Evolutionary conservation across 345 rosid genomes (phyloP).

Genomic region (Zanthoxylum bungeanum): DNA sequence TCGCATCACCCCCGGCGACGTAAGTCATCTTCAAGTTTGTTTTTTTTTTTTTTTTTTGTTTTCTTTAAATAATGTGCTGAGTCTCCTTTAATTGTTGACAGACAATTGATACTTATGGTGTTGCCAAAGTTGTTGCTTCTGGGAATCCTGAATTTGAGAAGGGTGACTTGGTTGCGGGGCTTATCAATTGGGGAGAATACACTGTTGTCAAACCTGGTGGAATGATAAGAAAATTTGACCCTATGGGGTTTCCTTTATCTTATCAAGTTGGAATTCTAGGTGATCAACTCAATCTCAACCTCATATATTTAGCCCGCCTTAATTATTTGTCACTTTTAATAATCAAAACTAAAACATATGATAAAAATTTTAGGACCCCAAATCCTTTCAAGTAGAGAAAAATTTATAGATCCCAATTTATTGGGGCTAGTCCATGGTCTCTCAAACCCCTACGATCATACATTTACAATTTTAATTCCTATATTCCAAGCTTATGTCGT

Average conservation of each 20-base stretch:
- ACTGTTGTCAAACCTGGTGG: constrained; percentile 36
- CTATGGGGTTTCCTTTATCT: constrained; percentile 61
- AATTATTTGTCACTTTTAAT: no score
- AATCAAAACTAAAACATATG: no score
- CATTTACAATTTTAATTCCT: no score
- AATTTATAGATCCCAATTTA: no score
- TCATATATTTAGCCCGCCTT: no score
- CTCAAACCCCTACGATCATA: no score
- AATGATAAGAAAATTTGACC: constrained; percentile 40
- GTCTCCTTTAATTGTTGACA: no score
- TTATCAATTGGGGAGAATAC: constrained; percentile 53
- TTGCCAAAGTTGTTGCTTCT: constrained; percentile 48
- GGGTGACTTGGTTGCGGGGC: constrained; percentile 47
- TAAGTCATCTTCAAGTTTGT: background rate
- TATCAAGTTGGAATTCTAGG: constrained; percentile 54
- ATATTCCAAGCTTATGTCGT: background rate
- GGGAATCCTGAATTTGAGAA: constrained; percentile 41
- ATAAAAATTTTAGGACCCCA: no score
- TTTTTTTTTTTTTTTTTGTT: background rate
- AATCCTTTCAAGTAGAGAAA: no score
- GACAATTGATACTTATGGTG: constrained; percentile 50
- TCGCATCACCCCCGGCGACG: constrained; percentile 40
- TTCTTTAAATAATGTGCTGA: no score
- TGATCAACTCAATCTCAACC: constrained; percentile 20
- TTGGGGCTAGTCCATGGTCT: no score